A percentile compares a stretch with the other conserved stretches of the same genome.
phyloP scores from a whole-genome alignment of 2,329 filamentous ascomycete species.

The Talaromyces islandicus region DNA sequence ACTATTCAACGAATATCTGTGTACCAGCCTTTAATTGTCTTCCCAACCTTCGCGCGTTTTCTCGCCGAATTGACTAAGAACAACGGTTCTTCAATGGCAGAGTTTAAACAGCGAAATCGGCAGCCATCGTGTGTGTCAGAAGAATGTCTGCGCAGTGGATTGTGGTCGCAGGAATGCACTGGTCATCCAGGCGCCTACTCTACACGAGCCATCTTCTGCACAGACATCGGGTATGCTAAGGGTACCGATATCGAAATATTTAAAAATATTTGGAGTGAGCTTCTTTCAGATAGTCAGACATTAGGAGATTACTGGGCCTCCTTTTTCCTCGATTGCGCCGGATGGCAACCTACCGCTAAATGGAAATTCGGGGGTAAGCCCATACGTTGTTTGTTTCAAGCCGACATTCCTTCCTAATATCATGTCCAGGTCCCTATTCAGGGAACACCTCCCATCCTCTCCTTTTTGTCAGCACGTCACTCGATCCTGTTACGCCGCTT shows the following conservation, averaged over 20 bases:
- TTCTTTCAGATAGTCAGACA: conserved; percentile 19
- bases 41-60: conserved; percentile 21
- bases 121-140: conserved; percentile 20
- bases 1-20: conserved; percentile 22
- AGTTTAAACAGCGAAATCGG: conserved; percentile 24
- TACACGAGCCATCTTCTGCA: conserved; percentile 25
- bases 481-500: conserved; percentile 15
- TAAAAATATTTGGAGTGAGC: conserved; percentile 15
- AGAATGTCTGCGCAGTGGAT: conserved; percentile 23
- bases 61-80: conserved; percentile 20
- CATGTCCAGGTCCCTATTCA: conserved; percentile 9
- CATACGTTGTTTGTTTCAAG: background rate
- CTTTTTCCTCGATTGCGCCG: conserved; percentile 29
- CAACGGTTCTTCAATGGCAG: conserved; percentile 22
- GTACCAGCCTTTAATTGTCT: conserved; percentile 26
- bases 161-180: conserved; percentile 26
- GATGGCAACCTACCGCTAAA: conserved; percentile 29
- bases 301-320: conserved; percentile 35
- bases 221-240: conserved; percentile 23
- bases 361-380: conserved; percentile 30
- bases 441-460: conserved; percentile 14
- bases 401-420: background rate
- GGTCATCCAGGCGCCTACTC: conserved; percentile 21
- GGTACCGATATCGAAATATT: conserved; percentile 16
- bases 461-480: conserved; percentile 12